These are phyloP conservation scores for Protomyces macrosporus DNA, from an alignment of 1,139 yeast species.

Conservation along the genomic window DNA sequence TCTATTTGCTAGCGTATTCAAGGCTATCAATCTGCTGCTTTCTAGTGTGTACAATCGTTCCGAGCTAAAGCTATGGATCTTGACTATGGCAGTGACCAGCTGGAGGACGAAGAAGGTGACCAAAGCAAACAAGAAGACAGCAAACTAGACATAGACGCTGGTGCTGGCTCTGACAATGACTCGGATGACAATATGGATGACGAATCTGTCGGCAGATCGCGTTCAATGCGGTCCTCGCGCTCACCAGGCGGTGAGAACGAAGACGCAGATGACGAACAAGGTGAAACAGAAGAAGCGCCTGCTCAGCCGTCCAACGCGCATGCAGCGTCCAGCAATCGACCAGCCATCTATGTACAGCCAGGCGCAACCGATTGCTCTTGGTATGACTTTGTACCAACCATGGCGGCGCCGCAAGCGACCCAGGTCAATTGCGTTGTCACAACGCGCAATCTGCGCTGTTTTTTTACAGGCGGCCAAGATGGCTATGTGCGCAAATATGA, in stretches of 20 bases:
- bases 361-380: conserved; percentile 23
- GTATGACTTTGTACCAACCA: conserved; percentile 45
- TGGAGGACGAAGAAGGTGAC: conserved; percentile 23
- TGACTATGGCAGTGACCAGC: conserved; percentile 18
- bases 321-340: neutral
- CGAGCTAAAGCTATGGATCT: conserved; percentile 2
- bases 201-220: conserved; percentile 32
- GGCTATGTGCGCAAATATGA: conserved; percentile 90
- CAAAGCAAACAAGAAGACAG: conserved; percentile 28
- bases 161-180: conserved; percentile 32
- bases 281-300: conserved; percentile 23
- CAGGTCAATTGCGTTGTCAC: conserved; percentile 67
- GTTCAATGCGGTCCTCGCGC: conserved; percentile 29
- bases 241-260: conserved; percentile 28
- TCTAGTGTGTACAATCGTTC: too few relatives aligned
- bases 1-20: too few relatives aligned
- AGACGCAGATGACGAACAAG: conserved; percentile 30
- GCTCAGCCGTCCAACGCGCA: neutral
- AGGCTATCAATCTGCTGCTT: too few relatives aligned
- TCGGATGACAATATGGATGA: conserved; percentile 35
- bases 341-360: neutral
- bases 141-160: conserved; percentile 24
- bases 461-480: conserved; percentile 94
- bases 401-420: conserved; percentile 43
- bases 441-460: conserved; percentile 78